phyloP scores from a whole-genome alignment of 257 asterid genomes.

The Linaria vulgaris region DNA sequence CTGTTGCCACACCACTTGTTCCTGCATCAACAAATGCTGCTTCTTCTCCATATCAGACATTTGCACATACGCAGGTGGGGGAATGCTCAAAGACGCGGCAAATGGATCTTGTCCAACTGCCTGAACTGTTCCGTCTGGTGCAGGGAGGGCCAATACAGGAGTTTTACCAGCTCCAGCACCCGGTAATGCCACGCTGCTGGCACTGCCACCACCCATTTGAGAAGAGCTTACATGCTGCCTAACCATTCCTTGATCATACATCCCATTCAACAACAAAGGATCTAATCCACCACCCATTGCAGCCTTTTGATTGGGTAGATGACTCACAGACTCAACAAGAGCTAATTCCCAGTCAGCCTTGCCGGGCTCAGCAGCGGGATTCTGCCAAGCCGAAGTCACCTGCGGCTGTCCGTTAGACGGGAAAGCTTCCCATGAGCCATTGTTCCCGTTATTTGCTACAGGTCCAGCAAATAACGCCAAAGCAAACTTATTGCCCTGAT shows the following conservation, averaged over 20 bases:
- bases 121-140: slow-evolving; percentile 73
- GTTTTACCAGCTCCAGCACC: slow-evolving; percentile 56
- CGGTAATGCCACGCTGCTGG: slow-evolving; percentile 75
- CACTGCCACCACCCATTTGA: slow-evolving; percentile 61
- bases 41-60: slow-evolving; percentile 88
- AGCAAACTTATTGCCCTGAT: slow-evolving; percentile 76
- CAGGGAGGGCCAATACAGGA: slow-evolving; percentile 75
- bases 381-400: slow-evolving; percentile 88
- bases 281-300: slow-evolving; percentile 81
- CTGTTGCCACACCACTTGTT: slow-evolving; percentile 81
- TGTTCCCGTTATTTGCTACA: slow-evolving; percentile 44
- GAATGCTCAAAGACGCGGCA: slow-evolving; percentile 63
- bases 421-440: slow-evolving; percentile 86
- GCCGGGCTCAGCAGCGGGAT: slow-evolving; percentile 77
- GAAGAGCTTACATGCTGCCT: slow-evolving; percentile 60
- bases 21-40: slow-evolving; percentile 70
- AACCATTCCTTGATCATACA: slow-evolving; percentile 84
- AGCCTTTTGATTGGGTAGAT: slow-evolving; percentile 66
- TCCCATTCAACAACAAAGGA: slow-evolving; percentile 70
- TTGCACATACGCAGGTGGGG: slow-evolving; percentile 83
- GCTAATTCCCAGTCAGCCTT: slow-evolving; percentile 92
- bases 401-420: slow-evolving; percentile 47
- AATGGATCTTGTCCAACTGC: slow-evolving; percentile 74
- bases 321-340: slow-evolving; percentile 70
- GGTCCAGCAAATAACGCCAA: slow-evolving; percentile 79